phyloP scores from a whole-genome alignment of 495 filamentous ascomycete genomes.

The Penicillium atrosanguineum region DNA sequence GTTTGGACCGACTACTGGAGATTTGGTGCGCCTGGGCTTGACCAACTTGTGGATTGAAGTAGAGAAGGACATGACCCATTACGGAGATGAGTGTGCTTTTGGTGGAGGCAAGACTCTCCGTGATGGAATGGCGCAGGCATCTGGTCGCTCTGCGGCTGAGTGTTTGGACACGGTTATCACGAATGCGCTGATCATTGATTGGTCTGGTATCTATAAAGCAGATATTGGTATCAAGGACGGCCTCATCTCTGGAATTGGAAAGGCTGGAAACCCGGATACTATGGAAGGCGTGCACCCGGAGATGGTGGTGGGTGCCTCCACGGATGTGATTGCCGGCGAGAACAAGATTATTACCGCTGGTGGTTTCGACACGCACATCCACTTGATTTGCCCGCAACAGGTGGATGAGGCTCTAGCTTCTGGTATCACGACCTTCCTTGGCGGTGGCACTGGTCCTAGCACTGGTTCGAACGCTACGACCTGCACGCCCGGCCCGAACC shows the following conservation, averaged over 20 bases:
- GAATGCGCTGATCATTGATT: slow-evolving; percentile 91
- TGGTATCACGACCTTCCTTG: slow-evolving; percentile 89
- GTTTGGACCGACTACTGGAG: slow-evolving; percentile 92
- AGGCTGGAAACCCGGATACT: slow-evolving; percentile 94
- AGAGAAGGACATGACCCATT: slow-evolving; percentile 79
- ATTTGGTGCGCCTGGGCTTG: slow-evolving; percentile 73
- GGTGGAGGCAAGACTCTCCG: slow-evolving; percentile 92
- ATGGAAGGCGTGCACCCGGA: slow-evolving; percentile 83
- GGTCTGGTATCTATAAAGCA: slow-evolving; percentile 91
- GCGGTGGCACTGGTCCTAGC: slow-evolving; percentile 91
- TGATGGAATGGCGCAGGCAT: slow-evolving; percentile 96
- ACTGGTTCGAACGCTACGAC: slow-evolving; percentile 96
- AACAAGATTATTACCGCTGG: slow-evolving; percentile 91
- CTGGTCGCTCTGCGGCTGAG: slow-evolving; percentile 65
- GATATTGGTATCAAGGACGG: slow-evolving; percentile 95
- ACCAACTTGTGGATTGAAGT: slow-evolving; percentile 93
- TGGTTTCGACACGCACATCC: slow-evolving; percentile 90
- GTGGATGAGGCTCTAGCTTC: slow-evolving; percentile 80
- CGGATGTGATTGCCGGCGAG: slow-evolving; percentile 95
- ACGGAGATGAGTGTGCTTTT: slow-evolving; percentile 95
- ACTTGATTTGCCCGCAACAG: slow-evolving; percentile 97
- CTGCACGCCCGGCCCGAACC: slow-evolving; percentile 82
- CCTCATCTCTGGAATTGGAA: slow-evolving; percentile 86
- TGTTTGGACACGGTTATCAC: slow-evolving; percentile 85
- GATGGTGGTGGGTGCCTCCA: slow-evolving; percentile 85